Evolutionary conservation across 495 filamentous ascomycete genomes (phyloP).

Genomic region (Trichocladium antarcticum): DNA sequence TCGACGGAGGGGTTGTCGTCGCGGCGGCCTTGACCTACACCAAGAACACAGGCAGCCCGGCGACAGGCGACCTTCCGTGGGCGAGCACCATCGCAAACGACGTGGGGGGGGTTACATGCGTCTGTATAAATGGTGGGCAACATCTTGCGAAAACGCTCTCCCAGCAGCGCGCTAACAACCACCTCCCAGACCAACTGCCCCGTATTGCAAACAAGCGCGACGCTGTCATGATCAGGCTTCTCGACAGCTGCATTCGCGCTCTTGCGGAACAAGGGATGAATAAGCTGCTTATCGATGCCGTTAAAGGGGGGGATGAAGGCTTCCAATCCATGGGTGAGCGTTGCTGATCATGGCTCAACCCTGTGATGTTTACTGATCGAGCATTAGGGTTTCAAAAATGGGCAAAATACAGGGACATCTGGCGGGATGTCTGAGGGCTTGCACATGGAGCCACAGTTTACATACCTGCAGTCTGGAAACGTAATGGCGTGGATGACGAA

Average conservation of each 20-base stretch:
- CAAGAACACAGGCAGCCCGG: slow-evolving; percentile 40
- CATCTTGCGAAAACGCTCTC: neutral
- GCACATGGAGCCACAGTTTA: neutral
- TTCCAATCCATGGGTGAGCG: slow-evolving; percentile 38
- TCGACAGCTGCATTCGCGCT: slow-evolving; percentile 33
- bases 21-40: slow-evolving; percentile 47
- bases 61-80: slow-evolving; percentile 50
- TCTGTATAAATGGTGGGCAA: slow-evolving; percentile 44
- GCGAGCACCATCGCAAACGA: slow-evolving; percentile 42
- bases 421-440: slow-evolving; percentile 26
- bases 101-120: slow-evolving; percentile 50
- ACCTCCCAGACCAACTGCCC: slow-evolving; percentile 23
- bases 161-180: neutral
- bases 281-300: slow-evolving; percentile 36
- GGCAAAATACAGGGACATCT: slow-evolving; percentile 39
- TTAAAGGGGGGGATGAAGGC: slow-evolving; percentile 34
- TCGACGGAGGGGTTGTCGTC: slow-evolving; percentile 37
- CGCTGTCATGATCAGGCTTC: slow-evolving; percentile 36
- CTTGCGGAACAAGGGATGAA: slow-evolving; percentile 32
- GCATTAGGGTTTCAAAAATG: slow-evolving; percentile 38
- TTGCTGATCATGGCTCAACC: neutral
- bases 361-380: neutral
- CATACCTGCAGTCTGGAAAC: neutral
- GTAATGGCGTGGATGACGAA: too few relatives aligned
- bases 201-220: slow-evolving; percentile 29